These are phyloP conservation scores for Rosa multiflora DNA, from an alignment of 306 rosid genomes.

Conservation along the genomic window DNA sequence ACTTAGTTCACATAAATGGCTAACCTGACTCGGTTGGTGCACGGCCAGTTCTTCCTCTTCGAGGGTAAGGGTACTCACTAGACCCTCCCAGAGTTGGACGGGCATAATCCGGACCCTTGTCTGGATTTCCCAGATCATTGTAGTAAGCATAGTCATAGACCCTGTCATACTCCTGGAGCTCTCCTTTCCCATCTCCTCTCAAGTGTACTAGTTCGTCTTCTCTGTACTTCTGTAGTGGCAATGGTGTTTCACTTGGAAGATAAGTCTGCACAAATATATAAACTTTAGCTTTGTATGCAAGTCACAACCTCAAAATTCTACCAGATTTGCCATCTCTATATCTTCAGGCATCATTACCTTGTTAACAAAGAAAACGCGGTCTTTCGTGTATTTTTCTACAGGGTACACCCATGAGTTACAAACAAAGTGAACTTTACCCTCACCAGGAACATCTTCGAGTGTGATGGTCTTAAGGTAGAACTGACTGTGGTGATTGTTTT, in stretches of 20 bases:
- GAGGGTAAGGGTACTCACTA: conserved; percentile 60
- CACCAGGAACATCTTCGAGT: conserved; percentile 47
- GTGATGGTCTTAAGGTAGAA: conserved; percentile 62
- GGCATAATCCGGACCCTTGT: conserved; percentile 30
- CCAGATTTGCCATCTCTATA: background rate
- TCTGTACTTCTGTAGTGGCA: conserved; percentile 45
- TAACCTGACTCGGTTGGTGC: conserved; percentile 48
- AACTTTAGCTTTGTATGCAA: background rate
- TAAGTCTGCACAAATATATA: conserved; percentile 44
- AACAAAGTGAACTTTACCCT: conserved; percentile 42
- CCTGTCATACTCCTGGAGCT: conserved; percentile 71
- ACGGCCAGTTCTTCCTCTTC: conserved; percentile 81
- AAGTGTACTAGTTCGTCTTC: conserved; percentile 48
- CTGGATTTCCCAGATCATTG: conserved; percentile 68
- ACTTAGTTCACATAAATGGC: background rate
- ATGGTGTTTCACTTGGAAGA: conserved; percentile 71
- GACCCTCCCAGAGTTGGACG: conserved; percentile 80
- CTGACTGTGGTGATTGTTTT: conserved; percentile 46
- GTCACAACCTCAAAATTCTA: background rate
- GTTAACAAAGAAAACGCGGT: conserved; percentile 64
- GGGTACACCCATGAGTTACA: conserved; percentile 83
- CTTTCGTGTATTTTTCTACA: conserved; percentile 9
- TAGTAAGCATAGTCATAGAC: conserved; percentile 75
- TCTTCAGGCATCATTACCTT: conserved; percentile 38
- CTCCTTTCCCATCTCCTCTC: conserved; percentile 71